Conservation (phyloP, 768 basidiomycete species). For the Chalciporus piperatus region DNA sequence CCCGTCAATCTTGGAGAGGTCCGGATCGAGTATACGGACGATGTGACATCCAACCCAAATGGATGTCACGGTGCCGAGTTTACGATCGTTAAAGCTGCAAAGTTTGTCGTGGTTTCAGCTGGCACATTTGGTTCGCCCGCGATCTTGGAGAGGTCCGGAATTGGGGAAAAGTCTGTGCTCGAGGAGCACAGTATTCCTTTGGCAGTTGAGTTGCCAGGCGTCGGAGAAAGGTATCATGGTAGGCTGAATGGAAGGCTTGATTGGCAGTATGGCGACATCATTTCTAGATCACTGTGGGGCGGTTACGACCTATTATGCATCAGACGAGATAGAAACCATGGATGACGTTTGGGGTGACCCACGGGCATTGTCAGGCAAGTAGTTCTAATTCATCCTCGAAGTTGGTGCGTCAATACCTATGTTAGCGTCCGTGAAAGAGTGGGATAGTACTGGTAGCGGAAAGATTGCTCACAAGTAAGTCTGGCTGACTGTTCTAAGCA, state of each 20-base stretch:
- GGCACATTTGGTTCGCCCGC: slow-evolving; percentile 57
- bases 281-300: background rate
- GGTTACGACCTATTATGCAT: background rate
- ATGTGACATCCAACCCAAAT: slow-evolving; percentile 13
- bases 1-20: slow-evolving; percentile 55
- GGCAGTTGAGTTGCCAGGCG: slow-evolving; percentile 67
- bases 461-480: slow-evolving; percentile 53
- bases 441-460: slow-evolving; percentile 41
- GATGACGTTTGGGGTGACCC: slow-evolving; percentile 42
- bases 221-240: slow-evolving; percentile 66
- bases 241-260: no score
- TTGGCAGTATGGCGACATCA: no score
- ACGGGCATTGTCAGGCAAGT: slow-evolving; percentile 38
- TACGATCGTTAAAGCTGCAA: slow-evolving; percentile 30
- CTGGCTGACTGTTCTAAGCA: slow-evolving; percentile 1
- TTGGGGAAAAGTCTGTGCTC: slow-evolving; percentile 54
- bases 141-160: slow-evolving; percentile 63
- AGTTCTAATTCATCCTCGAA: slow-evolving; percentile 11
- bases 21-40: slow-evolving; percentile 46
- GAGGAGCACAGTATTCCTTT: slow-evolving; percentile 42
- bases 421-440: slow-evolving; percentile 26
- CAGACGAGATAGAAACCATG: slow-evolving; percentile 46
- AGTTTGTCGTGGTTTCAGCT: slow-evolving; percentile 48
- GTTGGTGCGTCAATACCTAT: background rate
- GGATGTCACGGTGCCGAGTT: no score